phyloP scores from a whole-genome alignment of 768 basidiomycete genomes.

The Cystofilobasidium capitatum region DNA sequence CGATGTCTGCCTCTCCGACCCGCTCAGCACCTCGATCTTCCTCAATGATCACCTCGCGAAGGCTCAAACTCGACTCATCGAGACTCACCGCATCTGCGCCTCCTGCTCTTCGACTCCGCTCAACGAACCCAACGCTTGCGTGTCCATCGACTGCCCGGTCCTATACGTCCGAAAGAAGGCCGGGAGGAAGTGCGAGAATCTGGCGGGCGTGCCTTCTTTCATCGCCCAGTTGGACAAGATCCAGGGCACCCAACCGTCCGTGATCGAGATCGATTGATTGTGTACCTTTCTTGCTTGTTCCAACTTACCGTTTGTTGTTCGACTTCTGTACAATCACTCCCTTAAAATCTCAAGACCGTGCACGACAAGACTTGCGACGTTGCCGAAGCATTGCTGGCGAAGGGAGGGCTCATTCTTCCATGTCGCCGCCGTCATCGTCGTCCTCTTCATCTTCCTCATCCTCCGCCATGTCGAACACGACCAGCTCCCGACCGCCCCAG shows the following conservation, averaged over 20 bases:
- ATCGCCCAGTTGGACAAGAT: slow-evolving; percentile 15
- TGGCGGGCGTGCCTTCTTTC: slow-evolving; percentile 31
- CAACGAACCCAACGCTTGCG: slow-evolving; percentile 59
- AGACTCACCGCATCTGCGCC: slow-evolving; percentile 60
- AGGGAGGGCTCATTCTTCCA: slow-evolving; percentile 2
- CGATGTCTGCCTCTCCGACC: slow-evolving; percentile 47
- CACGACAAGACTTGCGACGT: too few species aligned
- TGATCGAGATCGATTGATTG: too few species aligned
- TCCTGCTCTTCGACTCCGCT: slow-evolving; percentile 55
- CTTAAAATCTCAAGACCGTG: too few species aligned
- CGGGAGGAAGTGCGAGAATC: slow-evolving; percentile 37
- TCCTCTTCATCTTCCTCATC: slow-evolving; percentile 21
- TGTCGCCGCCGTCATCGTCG: slow-evolving; percentile 13
- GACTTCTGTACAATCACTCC: too few species aligned
- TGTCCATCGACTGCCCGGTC: slow-evolving; percentile 79
- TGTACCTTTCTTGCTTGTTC: too few species aligned
- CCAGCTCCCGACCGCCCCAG: slow-evolving; percentile 21
- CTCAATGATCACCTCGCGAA: slow-evolving; percentile 50
- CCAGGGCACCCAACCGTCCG: too few species aligned
- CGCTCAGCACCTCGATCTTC: slow-evolving; percentile 51
- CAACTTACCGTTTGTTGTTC: too few species aligned
- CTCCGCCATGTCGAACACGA: slow-evolving; percentile 24
- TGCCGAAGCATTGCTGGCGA: too few species aligned
- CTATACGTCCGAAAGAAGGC: slow-evolving; percentile 59
- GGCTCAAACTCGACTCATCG: slow-evolving; percentile 49